Percentiles rank a stretch among this genome's conserved stretches.
Evolutionary conservation across 148 eudicot genomes (phyloP).

Genomic region (Heliosperma pusillum): DNA sequence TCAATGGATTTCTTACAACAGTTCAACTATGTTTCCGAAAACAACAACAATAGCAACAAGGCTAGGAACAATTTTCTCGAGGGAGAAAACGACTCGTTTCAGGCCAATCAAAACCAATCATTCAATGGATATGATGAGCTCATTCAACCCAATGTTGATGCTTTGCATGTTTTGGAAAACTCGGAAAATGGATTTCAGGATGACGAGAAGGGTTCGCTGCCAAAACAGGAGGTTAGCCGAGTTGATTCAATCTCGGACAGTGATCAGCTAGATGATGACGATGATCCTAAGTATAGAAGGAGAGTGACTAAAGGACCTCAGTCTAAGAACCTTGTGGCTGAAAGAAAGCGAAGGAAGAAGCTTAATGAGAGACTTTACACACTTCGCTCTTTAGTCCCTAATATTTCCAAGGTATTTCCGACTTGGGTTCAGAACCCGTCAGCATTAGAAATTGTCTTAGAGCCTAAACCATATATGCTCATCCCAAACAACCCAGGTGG

Average conservation of each 20-base stretch:
- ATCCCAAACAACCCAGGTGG: too few species aligned
- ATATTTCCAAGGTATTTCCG: slow-evolving; percentile 68
- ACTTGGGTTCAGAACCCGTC: background rate
- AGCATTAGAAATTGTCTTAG: too few species aligned
- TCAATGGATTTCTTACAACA: slow-evolving; percentile 47
- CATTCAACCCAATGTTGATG: slow-evolving; percentile 25
- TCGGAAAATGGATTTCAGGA: slow-evolving; percentile 27
- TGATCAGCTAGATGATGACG: slow-evolving; percentile 73
- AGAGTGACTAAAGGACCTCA: slow-evolving; percentile 60
- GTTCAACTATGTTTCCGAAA: slow-evolving; percentile 32
- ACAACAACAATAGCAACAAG: slow-evolving; percentile 17
- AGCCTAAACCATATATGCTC: too few species aligned
- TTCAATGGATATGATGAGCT: slow-evolving; percentile 41
- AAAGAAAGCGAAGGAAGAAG: slow-evolving; percentile 84
- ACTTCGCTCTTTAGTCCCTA: slow-evolving; percentile 83
- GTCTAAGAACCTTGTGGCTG: slow-evolving; percentile 86
- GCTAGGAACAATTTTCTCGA: slow-evolving; percentile 28
- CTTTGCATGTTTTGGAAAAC: slow-evolving; percentile 32
- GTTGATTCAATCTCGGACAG: slow-evolving; percentile 71
- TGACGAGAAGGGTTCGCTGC: slow-evolving; percentile 38
- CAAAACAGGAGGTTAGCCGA: slow-evolving; percentile 35
- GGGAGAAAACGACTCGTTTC: slow-evolving; percentile 27
- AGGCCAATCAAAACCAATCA: slow-evolving; percentile 15
- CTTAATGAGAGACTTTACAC: slow-evolving; percentile 81
- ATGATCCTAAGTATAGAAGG: slow-evolving; percentile 67